These are phyloP conservation scores for Lentinus brumalis DNA, from an alignment of 768 basidiomycete genomes.

Conservation along the genomic window DNA sequence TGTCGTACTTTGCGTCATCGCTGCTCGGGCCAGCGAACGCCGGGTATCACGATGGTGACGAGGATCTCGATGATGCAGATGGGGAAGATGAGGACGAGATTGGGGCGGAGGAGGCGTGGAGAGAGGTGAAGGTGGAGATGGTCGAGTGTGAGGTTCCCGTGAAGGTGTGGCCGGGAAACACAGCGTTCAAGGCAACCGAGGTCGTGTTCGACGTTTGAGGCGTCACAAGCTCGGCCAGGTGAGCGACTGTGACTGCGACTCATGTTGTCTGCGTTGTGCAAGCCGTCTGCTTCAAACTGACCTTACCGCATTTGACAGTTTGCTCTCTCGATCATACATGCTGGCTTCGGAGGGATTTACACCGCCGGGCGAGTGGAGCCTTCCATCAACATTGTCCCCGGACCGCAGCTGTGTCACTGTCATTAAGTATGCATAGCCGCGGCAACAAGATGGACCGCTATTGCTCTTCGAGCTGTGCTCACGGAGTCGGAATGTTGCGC, in stretches of 20 bases:
- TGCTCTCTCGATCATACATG: background rate
- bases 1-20: conserved; percentile 43
- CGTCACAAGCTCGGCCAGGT: background rate
- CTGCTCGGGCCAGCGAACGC: conserved; percentile 44
- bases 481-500: conserved; percentile 9
- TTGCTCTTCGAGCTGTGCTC: conserved; percentile 3
- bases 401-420: background rate
- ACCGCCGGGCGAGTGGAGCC: background rate
- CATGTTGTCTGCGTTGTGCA: background rate
- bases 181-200: conserved; percentile 77
- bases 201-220: conserved; percentile 74
- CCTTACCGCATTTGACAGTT: background rate
- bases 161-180: conserved; percentile 86
- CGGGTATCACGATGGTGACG: conserved; percentile 64
- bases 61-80: conserved; percentile 35
- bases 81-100: conserved; percentile 32
- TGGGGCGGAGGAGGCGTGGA: conserved; percentile 64
- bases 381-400: background rate
- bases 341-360: background rate
- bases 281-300: background rate
- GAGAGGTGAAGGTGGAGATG: conserved; percentile 72
- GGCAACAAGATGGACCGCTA: background rate
- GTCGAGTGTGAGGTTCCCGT: conserved; percentile 96
- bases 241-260: background rate
- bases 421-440: background rate